Evolutionary conservation across 1,139 yeast genomes (phyloP).

Genomic region (Barnettozyma hawaiiensis): DNA sequence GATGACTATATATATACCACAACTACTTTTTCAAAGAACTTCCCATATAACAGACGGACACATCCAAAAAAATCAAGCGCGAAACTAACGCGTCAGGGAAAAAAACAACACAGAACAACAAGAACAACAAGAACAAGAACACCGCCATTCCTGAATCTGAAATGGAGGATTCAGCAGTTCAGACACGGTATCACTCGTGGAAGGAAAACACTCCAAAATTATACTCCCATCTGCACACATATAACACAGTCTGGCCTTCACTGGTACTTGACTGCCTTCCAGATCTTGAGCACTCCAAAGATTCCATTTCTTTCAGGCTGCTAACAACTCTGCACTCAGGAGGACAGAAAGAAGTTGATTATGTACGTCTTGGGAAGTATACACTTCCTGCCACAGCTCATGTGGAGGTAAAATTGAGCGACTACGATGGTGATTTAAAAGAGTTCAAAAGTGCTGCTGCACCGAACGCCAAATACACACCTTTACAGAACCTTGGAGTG

Average conservation of each 20-base stretch:
- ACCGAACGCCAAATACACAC: not conserved
- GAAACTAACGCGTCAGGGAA: not conserved
- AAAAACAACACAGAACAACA: not conserved
- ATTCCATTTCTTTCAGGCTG: slow-evolving; percentile 28
- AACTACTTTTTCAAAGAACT: no score
- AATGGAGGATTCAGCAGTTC: not conserved
- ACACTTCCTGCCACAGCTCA: slow-evolving; percentile 6
- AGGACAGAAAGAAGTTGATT: slow-evolving; percentile 55
- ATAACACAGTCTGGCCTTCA: slow-evolving; percentile 78
- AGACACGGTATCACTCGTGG: slow-evolving; percentile 52
- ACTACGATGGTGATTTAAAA: slow-evolving; percentile 18
- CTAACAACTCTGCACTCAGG: slow-evolving; percentile 78
- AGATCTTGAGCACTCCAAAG: slow-evolving; percentile 28
- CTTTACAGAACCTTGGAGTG: slow-evolving; percentile 6
- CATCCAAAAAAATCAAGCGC: no score
- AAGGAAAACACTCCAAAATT: slow-evolving; percentile 67
- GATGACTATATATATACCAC: no score
- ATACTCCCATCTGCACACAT: slow-evolving; percentile 71
- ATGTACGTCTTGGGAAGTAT: slow-evolving; percentile 45
- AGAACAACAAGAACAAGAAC: not conserved
- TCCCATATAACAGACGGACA: no score
- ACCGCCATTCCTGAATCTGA: not conserved
- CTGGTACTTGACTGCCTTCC: slow-evolving; percentile 74
- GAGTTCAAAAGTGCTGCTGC: slow-evolving; percentile 15
- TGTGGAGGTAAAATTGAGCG: slow-evolving; percentile 13